Conservation (phyloP, 1,284 basidiomycete genomes). For the Porogramme epimiltina region DNA sequence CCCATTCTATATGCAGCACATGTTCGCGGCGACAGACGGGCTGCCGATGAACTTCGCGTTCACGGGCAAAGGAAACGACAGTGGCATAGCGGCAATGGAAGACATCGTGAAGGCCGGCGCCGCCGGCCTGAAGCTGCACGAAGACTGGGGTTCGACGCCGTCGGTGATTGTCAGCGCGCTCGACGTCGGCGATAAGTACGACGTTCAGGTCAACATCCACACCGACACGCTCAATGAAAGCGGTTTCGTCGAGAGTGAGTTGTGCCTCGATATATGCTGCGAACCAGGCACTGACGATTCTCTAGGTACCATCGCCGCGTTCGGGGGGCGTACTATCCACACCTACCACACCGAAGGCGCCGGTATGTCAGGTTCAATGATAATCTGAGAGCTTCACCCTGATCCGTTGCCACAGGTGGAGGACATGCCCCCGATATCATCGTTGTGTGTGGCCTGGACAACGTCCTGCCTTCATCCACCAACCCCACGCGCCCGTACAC, state of each 20-base stretch:
- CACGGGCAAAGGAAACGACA: constrained; percentile 95
- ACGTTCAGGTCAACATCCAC: constrained; percentile 98
- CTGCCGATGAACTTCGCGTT: constrained; percentile 93
- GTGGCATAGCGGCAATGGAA: constrained; percentile 69
- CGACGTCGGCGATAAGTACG: constrained; percentile 87
- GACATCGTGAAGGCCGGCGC: constrained; percentile 91
- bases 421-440: constrained; percentile 99
- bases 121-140: constrained; percentile 92
- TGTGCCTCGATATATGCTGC: background rate
- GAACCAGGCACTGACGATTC: constrained; percentile 19
- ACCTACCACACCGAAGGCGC: constrained; percentile 98
- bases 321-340: constrained; percentile 92
- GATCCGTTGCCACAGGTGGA: constrained; percentile 56
- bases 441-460: constrained; percentile 86
- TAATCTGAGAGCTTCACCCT: background rate
- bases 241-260: constrained; percentile 86
- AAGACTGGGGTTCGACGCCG: constrained; percentile 98
- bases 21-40: constrained; percentile 88
- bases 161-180: constrained; percentile 81
- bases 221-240: constrained; percentile 97
- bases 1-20: constrained; percentile 84
- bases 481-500: constrained; percentile 96
- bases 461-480: constrained; percentile 96
- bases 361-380: constrained; percentile 46
- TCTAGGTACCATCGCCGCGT: constrained; percentile 85